Base-by-base conservation (phyloP, 2,329 filamentous ascomycete genomes). In the Pseudocercospora macadamiae region DNA sequence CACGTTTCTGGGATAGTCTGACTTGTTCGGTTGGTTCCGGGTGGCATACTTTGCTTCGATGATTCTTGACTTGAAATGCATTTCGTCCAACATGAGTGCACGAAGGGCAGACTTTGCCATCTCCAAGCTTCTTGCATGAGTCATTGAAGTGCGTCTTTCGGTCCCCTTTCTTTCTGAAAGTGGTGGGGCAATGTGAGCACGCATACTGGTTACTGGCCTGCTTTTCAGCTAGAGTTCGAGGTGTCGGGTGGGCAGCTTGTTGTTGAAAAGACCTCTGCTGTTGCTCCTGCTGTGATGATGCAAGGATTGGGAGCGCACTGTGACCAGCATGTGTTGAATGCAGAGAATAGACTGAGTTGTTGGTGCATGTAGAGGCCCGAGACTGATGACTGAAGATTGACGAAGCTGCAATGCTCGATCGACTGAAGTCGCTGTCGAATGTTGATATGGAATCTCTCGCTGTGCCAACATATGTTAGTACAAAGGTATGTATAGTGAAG, bases 361-460 rank as follows among this genome's bases (percentile, higher is more conserved):
- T 44, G n/a, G 56, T 57, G 55, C 44, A 47, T 10, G 48, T 45
- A n/a, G 55, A 57, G 12, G 55, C 37, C 32, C 49, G 36, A n/a
- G 55, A 57, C 21, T 28, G 51, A 12, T 47, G 16, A 30, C 56
- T 59, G 51, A 59, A 59, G 23, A 54, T 25, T 6, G 56, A 59
- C 12, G 28, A 26, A 25, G 49, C 37, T 16, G 30, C 36, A 45
- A 45, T 14, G 10, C 42, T 45, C 7, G 42, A 45, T 8, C 42
- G 42, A 19, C 51, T 59, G 3, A 23, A 26, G 30, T 59, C 56
- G 19, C 56, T 59, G 21, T 59, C 56, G 18, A 59, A 28, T 3
- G 56, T 59, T 28, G 39, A 53, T 6, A 51, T 19, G 1, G 56
- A 54, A 36, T 54, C 51, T 16, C 56, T 51, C 8, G 30, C 56